Evolutionary conservation across 768 basidiomycete genomes (phyloP).

Genomic region (Agrocybe praecox): DNA sequence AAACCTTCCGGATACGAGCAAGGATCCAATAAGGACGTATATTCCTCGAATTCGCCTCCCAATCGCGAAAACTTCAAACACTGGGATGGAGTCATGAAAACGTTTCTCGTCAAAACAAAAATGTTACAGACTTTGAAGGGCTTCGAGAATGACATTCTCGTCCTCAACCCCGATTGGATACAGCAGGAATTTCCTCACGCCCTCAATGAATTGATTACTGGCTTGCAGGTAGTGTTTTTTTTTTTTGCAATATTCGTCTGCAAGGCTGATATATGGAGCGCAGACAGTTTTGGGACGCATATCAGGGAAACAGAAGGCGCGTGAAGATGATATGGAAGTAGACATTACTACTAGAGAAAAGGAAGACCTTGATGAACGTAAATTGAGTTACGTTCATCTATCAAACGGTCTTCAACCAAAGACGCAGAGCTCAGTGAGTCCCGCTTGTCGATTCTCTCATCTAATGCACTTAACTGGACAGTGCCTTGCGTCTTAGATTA

Average conservation of each 20-base stretch:
- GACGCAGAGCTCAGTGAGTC: constrained; percentile 62
- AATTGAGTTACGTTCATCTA: constrained; percentile 60
- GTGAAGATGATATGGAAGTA: constrained; percentile 15
- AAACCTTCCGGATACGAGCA: constrained; percentile 6
- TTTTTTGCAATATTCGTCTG: neutral
- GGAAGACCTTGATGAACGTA: constrained; percentile 65
- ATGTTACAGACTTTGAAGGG: constrained; percentile 61
- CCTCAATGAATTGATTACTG: constrained; percentile 49
- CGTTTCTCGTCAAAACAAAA: constrained; percentile 57
- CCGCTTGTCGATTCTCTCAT: neutral
- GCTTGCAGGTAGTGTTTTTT: constrained; percentile 47
- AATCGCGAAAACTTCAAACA: constrained; percentile 45
- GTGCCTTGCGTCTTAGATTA: constrained; percentile 46
- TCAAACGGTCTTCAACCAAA: constrained; percentile 47
- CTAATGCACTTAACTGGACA: constrained; percentile 11
- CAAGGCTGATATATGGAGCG: constrained; percentile 6
- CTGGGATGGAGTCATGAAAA: constrained; percentile 62
- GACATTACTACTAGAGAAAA: constrained; percentile 8
- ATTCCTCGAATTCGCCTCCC: constrained; percentile 36
- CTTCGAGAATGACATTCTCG: constrained; percentile 70
- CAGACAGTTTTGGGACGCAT: constrained; percentile 20
- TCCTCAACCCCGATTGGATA: constrained; percentile 72
- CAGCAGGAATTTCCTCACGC: constrained; percentile 56
- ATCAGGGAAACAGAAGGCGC: constrained; percentile 15
- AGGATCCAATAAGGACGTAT: constrained; percentile 1